A percentile compares a stretch with the other conserved stretches of the same genome.
Conservation (phyloP, 2,329 filamentous ascomycete genomes). For the Hymenoscyphus scutula region DNA sequence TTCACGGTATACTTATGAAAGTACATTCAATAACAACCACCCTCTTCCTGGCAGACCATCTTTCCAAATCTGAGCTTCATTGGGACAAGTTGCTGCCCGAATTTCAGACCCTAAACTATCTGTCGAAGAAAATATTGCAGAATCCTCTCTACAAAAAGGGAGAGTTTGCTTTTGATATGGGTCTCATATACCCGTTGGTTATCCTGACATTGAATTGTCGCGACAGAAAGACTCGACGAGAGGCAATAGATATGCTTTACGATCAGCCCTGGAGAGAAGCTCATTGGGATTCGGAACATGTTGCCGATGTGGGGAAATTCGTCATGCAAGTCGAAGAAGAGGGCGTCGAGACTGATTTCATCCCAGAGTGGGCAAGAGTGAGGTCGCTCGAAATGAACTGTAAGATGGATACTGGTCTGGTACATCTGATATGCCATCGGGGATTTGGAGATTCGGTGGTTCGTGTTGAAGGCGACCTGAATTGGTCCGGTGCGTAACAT, state of each 20-base stretch:
- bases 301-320: conserved; percentile 23
- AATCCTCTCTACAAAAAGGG: conserved; percentile 21
- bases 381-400: conserved; percentile 18
- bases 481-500: conserved; percentile 8
- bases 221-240: conserved; percentile 24
- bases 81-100: conserved; percentile 23
- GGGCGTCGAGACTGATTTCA: conserved; percentile 23
- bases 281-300: conserved; percentile 18
- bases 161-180: conserved; percentile 26
- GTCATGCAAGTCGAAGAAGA: conserved; percentile 31
- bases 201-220: conserved; percentile 24
- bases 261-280: conserved; percentile 23
- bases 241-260: conserved; percentile 23
- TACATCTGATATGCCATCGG: conserved; percentile 18
- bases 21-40: conserved; percentile 22
- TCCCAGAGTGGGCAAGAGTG: conserved; percentile 25
- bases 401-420: conserved; percentile 14
- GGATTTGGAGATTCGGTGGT: conserved; percentile 16
- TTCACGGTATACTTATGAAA: conserved; percentile 21
- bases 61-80: conserved; percentile 24
- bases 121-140: conserved; percentile 18
- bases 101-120: conserved; percentile 20
- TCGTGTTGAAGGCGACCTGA: background rate
- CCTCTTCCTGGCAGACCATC: conserved; percentile 19
- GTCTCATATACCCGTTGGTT: conserved; percentile 25